A percentile compares a stretch with the other conserved stretches of the same genome.
Evolutionary conservation across 345 rosid species (phyloP).

Genomic region (Kernera saxatilis): DNA sequence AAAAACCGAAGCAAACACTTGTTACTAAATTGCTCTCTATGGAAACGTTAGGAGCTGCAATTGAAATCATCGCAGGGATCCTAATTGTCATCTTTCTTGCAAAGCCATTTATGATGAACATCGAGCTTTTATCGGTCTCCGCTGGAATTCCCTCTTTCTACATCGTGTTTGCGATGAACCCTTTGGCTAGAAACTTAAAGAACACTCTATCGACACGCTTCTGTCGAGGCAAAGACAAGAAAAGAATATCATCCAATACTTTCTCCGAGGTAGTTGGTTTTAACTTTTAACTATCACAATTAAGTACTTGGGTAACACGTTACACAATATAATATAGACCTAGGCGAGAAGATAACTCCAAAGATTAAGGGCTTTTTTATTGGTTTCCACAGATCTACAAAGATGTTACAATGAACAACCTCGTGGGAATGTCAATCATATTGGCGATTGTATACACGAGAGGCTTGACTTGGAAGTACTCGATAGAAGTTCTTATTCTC

Average conservation of each 20-base stretch:
- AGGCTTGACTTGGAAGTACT: slow-evolving; percentile 25
- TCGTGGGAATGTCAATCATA: slow-evolving; percentile 25
- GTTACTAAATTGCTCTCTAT: neutral
- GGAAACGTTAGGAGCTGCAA: neutral
- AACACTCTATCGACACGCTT: slow-evolving; percentile 8
- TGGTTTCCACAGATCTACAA: slow-evolving; percentile 17
- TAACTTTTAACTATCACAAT: neutral
- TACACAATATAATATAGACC: neutral
- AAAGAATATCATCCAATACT: neutral
- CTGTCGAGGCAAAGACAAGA: slow-evolving; percentile 5
- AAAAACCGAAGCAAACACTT: neutral
- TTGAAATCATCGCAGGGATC: neutral
- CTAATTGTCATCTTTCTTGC: slow-evolving; percentile 16
- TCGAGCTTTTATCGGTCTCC: neutral
- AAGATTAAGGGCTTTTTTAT: neutral
- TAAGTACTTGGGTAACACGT: neutral
- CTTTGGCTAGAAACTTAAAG: slow-evolving; percentile 8
- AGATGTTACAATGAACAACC: slow-evolving; percentile 23
- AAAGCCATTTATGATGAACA: slow-evolving; percentile 19
- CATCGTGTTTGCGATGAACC: neutral
- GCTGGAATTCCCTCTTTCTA: slow-evolving; percentile 22
- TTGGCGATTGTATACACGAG: slow-evolving; percentile 19
- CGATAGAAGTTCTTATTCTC: slow-evolving; percentile 14
- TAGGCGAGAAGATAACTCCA: neutral
- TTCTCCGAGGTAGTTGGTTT: slow-evolving; percentile 21